Evolutionary conservation across 768 basidiomycete species (phyloP).

Genomic region (Amanita brunnescens): DNA sequence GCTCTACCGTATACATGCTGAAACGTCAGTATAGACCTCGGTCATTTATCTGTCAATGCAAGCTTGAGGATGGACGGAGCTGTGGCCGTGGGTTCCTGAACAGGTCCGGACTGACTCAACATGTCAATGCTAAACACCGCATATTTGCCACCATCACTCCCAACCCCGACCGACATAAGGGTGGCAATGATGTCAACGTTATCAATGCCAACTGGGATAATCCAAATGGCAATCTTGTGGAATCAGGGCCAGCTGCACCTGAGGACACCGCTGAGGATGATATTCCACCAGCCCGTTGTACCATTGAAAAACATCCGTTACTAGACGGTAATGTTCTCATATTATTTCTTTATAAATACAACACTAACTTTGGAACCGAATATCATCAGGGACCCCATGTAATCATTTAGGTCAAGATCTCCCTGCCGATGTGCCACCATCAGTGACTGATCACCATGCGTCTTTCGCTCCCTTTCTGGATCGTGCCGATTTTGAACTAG

Average conservation of each 20-base stretch:
- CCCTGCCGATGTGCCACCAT: not conserved
- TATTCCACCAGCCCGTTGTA: not conserved
- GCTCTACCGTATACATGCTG: not conserved
- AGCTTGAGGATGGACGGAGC: not conserved
- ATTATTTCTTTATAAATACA: not conserved
- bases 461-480: conserved; percentile 12
- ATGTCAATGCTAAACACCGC: not conserved
- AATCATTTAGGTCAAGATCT: not conserved
- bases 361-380: not conserved
- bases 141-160: not conserved
- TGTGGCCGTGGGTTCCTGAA: not conserved
- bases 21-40: not conserved
- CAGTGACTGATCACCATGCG: not conserved
- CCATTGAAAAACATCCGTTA: not conserved
- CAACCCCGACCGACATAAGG: not conserved
- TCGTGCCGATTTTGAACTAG: conserved; percentile 8
- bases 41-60: not conserved
- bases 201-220: not conserved
- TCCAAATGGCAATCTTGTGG: not conserved
- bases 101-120: not conserved
- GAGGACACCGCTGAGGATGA: not conserved
- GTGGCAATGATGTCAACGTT: not conserved
- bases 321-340: not conserved
- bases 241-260: not conserved
- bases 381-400: not conserved